Evolutionary conservation across 2,329 filamentous ascomycete species (phyloP), one percentile per base, ranked within the genome.

Genomic region (Chaetoscypha palmicola): DNA sequence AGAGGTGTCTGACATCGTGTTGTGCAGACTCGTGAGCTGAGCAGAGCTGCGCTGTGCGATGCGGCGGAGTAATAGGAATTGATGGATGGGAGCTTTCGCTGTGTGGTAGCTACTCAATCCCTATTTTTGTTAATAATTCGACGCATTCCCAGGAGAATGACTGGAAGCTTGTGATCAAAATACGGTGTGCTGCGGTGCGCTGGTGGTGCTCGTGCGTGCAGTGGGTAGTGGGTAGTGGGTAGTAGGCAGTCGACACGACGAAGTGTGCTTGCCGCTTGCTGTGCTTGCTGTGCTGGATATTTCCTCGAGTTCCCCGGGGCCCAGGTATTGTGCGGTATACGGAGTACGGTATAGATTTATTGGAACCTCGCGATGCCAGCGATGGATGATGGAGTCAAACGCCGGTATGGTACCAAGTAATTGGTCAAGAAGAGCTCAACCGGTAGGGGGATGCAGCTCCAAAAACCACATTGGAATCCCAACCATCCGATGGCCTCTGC

Each of bases 1-100:
- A 26, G 58, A 55, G 17, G 48, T 44, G 42, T 58, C 55, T 45
- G 53, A 43, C 58, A 61, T 61, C 5, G 36, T 51, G 37, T 5
- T 19, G 35, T n/a, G n/a, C n/a, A n/a, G 36, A 14, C 17, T 35
- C 19, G 39, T 45, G n/a, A n/a, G n/a, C n/a, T n/a, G n/a, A n/a
- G n/a, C n/a, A n/a, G n/a, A 24, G 20, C 16, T 14, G 16, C 17
- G 16, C n/a, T 28, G 24, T 7, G 24, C 7, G 24, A 28, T 7
- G 24, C 7, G 24, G 24, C 24, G 7, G 24, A 28, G 24, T 28
- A 12, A 28, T 12, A 38, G 31, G 45, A 43, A 46, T 43, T 47
- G 45, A 35, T 42, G 41, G 36, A 46, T 24, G 23, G 21, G 21
- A 5, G 12, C n/a, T 9, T 23, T 11, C 9, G 24, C 35, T 26